These are phyloP conservation scores for Papilionanthe hybrid DNA, from an alignment of 116 monocot species.

Conservation along the genomic window DNA sequence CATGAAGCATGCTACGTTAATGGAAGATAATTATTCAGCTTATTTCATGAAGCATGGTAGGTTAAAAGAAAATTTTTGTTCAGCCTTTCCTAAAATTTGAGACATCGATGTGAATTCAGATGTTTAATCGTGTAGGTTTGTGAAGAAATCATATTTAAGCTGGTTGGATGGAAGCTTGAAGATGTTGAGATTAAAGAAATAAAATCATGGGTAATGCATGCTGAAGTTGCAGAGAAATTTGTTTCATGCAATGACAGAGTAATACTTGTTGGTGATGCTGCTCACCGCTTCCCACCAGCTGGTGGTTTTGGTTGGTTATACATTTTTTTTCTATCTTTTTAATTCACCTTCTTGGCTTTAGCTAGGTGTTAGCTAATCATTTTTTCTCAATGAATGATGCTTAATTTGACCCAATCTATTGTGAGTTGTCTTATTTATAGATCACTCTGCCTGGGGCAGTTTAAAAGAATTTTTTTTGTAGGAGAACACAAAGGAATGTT, in stretches of 20 bases:
- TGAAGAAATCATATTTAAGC: constrained; percentile 71
- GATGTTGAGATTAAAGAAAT: constrained; percentile 74
- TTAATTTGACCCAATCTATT: neutral
- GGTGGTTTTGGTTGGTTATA: constrained; percentile 85
- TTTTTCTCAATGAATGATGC: neutral
- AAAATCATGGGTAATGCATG: constrained; percentile 99
- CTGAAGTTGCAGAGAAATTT: constrained; percentile 94
- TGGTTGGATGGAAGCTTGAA: constrained; percentile 57
- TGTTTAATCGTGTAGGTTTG: constrained; percentile 56
- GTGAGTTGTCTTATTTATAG: neutral
- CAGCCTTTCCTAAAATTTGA: constrained; percentile 2
- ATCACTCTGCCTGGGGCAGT: neutral
- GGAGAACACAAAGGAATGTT: neutral
- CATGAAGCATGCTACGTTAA: neutral
- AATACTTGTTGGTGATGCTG: constrained; percentile 90
- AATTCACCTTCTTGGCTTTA: neutral
- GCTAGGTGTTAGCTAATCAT: neutral
- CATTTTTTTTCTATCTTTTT: neutral
- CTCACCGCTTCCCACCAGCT: constrained; percentile 93
- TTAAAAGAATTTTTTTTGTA: neutral
- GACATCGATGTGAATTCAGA: constrained; percentile 11
- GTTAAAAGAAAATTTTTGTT: neutral
- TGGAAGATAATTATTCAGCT: neutral
- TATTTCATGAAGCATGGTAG: constrained; percentile 1
- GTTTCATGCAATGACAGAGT: constrained; percentile 53